phyloP scores from a whole-genome alignment of 345 rosid species.

The Gossypium mustelinum region DNA sequence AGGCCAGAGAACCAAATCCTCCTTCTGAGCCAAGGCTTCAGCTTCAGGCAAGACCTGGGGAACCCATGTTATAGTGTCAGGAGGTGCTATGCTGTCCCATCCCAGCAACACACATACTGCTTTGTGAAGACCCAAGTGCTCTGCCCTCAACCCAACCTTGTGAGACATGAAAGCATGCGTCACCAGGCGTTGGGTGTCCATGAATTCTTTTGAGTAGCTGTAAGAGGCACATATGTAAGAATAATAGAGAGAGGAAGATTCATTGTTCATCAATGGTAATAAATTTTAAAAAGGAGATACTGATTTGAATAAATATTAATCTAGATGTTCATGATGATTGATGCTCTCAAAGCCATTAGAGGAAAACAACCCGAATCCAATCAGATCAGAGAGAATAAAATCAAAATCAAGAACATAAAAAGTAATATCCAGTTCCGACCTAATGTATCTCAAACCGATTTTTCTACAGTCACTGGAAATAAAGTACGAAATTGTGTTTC shows the following conservation, averaged over 20 bases:
- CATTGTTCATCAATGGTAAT: slow-evolving; percentile 1
- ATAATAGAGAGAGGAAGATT: not conserved
- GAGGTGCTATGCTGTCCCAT: slow-evolving; percentile 28
- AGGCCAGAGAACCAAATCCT: slow-evolving; percentile 61
- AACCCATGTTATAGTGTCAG: slow-evolving; percentile 32
- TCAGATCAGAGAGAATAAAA: not conserved
- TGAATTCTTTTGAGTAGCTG: slow-evolving; percentile 43
- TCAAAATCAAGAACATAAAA: not conserved
- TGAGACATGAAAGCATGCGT: slow-evolving; percentile 37
- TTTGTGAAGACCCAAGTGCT: slow-evolving; percentile 57
- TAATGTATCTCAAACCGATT: not conserved
- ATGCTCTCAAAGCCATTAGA: slow-evolving; percentile 1
- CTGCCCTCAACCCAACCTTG: slow-evolving; percentile 31
- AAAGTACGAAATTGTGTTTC: not conserved
- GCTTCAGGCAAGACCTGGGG: slow-evolving; percentile 26
- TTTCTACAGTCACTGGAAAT: not conserved
- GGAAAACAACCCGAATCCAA: not conserved
- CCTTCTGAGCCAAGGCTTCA: slow-evolving; percentile 41
- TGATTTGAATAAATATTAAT: not conserved
- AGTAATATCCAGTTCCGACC: not conserved
- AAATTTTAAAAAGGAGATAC: not conserved
- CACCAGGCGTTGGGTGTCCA: slow-evolving; percentile 36
- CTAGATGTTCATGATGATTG: not conserved
- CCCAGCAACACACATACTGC: slow-evolving; percentile 57
- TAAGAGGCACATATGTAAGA: slow-evolving; percentile 12